Evolutionary conservation across 352 stramenopile species (phyloP), one percentile per base, ranked within the genome.

Genomic region (Pythium aquatile): DNA sequence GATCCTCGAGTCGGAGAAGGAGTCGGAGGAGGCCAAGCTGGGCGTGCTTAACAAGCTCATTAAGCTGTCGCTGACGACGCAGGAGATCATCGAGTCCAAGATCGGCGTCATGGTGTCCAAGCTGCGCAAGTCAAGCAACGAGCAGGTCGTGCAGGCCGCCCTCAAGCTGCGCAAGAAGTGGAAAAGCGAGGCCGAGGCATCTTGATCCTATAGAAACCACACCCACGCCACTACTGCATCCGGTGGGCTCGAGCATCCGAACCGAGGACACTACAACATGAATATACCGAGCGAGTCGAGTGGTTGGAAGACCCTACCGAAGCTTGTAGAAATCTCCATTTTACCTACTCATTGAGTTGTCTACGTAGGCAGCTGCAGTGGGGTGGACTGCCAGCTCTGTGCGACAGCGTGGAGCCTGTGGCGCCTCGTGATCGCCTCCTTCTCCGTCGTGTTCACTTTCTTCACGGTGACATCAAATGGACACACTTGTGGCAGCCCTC

Each of bases 31-130:
- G 26, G 65, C 82, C 48, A 73, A 60, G 48, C 39, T 85, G 47
- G 64, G 67, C 49, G 74, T 78, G 17, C 68, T 93, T 6, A 65
- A 92, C 49, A 75, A 83, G 63, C 75, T 93, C 7, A 67, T 78
- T 37, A 75, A 79, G 63, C 87, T 93, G 79, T 71, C 74, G 10
- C 65, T 93, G 63, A 75, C 74, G 52, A 90, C 78, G 1, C 68
- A 90, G 60, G 79, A 94, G 40, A 91, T 94, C 55, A 89, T 92
- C 51, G 78, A 84, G 26, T 89, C 85, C 29, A 90, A 92, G 72
- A 80, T 94, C 44, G 85, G 85, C 42, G 78, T 90, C 28, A 63
- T 75, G 6, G 82, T 94, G 16, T 90, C 79, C 33, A 92, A 88
- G 56, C 64, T 94, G 55, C 85, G 85, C 42, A 92, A 94, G 54